Percentiles rank a stretch among this genome's conserved stretches.
Evolutionary conservation across 2,329 filamentous ascomycete genomes (phyloP).

Genomic region (Trichophyton verrucosum): DNA sequence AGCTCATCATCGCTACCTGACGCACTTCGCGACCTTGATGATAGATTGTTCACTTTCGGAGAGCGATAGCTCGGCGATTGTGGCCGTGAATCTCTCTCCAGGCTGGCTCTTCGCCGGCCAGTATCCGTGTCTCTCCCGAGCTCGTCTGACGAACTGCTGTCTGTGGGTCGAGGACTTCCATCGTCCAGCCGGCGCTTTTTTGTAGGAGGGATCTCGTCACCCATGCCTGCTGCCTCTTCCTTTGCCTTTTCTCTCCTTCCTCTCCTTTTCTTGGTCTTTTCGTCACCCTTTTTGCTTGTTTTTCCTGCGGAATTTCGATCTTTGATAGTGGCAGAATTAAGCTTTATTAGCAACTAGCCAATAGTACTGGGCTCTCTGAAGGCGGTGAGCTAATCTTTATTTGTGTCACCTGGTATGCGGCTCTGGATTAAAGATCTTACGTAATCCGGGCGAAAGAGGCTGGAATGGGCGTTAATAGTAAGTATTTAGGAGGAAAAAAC

Average conservation of each 20-base stretch:
- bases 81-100: conserved; percentile 14
- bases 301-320: background rate
- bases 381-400: background rate
- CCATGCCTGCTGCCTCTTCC: background rate
- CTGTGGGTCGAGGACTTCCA: conserved; percentile 17
- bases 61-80: conserved; percentile 7
- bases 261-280: background rate
- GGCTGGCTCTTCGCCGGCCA: conserved; percentile 26
- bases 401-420: background rate
- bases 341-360: conserved; percentile 5
- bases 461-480: background rate
- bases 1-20: conserved; percentile 37
- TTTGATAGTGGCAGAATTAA: background rate
- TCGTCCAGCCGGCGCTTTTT: conserved; percentile 25
- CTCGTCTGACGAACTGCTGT: conserved; percentile 27
- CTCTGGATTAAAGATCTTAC: background rate
- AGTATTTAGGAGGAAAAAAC: background rate
- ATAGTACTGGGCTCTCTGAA: conserved; percentile 6
- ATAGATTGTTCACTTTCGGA: conserved; percentile 4
- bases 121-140: conserved; percentile 26
- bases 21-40: conserved; percentile 14
- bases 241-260: background rate
- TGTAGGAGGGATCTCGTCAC: conserved; percentile 14
- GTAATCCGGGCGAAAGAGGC: background rate
- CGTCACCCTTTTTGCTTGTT: background rate